phyloP scores from a whole-genome alignment of 225 moss, liverwort and hornwort species.

The Thuidium tamariscinum region DNA sequence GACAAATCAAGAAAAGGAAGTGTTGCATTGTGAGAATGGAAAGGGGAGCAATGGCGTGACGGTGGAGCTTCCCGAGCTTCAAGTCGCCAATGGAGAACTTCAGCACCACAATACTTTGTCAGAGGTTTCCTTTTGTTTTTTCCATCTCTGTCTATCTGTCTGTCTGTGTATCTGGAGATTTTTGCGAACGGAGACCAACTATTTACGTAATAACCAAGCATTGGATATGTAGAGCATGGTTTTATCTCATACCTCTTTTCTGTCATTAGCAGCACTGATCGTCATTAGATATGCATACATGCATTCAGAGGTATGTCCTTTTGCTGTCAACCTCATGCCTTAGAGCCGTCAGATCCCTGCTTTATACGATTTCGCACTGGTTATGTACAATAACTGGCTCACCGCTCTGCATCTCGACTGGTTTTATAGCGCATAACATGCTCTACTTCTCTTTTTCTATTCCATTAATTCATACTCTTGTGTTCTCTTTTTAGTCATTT shows the following conservation, averaged over 20 bases:
- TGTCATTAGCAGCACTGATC: neutral
- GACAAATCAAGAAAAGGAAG: conserved; percentile 21
- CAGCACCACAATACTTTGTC: neutral
- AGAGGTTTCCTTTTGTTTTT: neutral
- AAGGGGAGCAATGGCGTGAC: neutral
- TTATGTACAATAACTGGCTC: neutral
- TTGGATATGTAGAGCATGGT: neutral
- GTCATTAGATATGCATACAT: neutral
- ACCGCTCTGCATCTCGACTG: neutral
- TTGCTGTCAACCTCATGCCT: neutral
- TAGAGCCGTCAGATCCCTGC: neutral
- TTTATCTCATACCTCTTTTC: neutral
- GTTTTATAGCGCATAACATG: too few species aligned
- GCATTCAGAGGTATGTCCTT: neutral
- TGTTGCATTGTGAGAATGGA: conserved; percentile 9
- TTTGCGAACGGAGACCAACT: neutral
- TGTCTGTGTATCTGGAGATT: neutral
- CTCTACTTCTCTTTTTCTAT: neutral
- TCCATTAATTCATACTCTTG: neutral
- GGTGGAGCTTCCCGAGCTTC: neutral
- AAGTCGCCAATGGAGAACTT: neutral
- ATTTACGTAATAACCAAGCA: neutral
- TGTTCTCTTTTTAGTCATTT: neutral
- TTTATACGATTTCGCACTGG: neutral
- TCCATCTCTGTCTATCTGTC: neutral